Conservation (phyloP, 129 eudicot species). For the Flaveria robusta region DNA sequence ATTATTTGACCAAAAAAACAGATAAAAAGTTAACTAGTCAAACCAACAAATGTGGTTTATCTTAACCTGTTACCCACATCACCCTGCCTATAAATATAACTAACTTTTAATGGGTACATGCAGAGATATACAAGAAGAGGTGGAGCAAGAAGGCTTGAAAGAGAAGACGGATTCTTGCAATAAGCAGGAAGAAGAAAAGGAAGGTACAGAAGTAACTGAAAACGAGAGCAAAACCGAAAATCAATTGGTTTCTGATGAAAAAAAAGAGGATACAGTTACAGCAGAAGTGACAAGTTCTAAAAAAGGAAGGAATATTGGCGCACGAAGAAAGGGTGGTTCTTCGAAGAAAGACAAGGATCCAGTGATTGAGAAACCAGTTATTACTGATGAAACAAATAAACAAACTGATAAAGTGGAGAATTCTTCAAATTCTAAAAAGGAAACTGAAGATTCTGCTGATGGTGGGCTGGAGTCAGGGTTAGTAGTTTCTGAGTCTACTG, state of each 20-base stretch:
- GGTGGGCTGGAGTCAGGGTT: slow-evolving; percentile 27
- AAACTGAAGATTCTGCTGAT: slow-evolving; percentile 38
- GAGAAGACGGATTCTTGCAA: slow-evolving; percentile 34
- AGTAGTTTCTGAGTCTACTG: slow-evolving; percentile 38
- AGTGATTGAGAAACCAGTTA: slow-evolving; percentile 20
- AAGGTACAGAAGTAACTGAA: slow-evolving; percentile 28
- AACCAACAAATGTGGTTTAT: neutral
- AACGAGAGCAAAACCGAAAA: slow-evolving; percentile 34
- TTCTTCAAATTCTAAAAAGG: slow-evolving; percentile 47
- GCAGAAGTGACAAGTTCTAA: slow-evolving; percentile 27
- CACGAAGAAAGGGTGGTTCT: slow-evolving; percentile 30
- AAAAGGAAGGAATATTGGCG: slow-evolving; percentile 30
- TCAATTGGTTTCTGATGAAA: slow-evolving; percentile 35
- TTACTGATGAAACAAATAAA: slow-evolving; percentile 38
- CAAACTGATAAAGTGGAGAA: slow-evolving; percentile 38
- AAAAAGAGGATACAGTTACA: slow-evolving; percentile 14
- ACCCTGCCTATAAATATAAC: neutral
- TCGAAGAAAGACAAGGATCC: slow-evolving; percentile 37
- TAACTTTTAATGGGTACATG: slow-evolving; percentile 31
- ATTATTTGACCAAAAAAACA: neutral
- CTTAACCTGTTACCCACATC: neutral
- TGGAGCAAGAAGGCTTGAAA: slow-evolving; percentile 47
- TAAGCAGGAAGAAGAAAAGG: slow-evolving; percentile 39
- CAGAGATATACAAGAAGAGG: slow-evolving; percentile 48
- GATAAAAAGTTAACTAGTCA: neutral